Percentiles rank a stretch among this genome's conserved stretches.
Conservation (phyloP, 495 filamentous ascomycete species). For the Penicillium steckii region DNA sequence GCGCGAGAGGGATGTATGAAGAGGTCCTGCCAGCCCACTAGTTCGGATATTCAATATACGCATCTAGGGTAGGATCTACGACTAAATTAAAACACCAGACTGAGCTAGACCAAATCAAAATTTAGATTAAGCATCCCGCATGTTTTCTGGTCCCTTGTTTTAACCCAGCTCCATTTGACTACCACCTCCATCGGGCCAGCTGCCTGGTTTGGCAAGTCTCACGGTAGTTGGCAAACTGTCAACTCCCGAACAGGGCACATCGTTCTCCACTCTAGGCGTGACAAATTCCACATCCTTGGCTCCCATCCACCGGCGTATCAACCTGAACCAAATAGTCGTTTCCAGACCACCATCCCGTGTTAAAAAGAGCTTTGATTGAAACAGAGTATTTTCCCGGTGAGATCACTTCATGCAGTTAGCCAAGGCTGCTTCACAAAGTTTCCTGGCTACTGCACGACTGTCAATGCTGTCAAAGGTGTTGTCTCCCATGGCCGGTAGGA, state of each 20-base stretch:
- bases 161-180: conserved; percentile 1
- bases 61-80: neutral
- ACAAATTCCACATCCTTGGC: conserved; percentile 1
- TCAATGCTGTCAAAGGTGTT: conserved; percentile 1
- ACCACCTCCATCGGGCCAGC: conserved; percentile 1
- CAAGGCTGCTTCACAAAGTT: neutral
- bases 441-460: neutral
- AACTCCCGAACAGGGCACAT: conserved; percentile 4
- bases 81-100: neutral
- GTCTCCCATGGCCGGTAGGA: conserved; percentile 1
- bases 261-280: conserved; percentile 2
- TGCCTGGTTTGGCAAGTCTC: conserved; percentile 1
- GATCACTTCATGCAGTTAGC: neutral
- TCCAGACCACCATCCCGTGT: conserved; percentile 3
- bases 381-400: neutral
- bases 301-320: neutral
- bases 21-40: neutral
- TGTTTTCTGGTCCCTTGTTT: conserved; percentile 3
- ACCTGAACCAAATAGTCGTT: neutral
- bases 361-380: neutral
- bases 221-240: conserved; percentile 1
- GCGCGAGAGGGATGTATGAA: neutral
- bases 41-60: neutral
- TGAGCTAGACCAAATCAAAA: conserved; percentile 1
- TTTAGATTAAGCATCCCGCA: neutral